A percentile compares a stretch with the other conserved stretches of the same genome.
Conservation (phyloP, 2,329 filamentous ascomycete species). For the Colletotrichum chrysophilum region DNA sequence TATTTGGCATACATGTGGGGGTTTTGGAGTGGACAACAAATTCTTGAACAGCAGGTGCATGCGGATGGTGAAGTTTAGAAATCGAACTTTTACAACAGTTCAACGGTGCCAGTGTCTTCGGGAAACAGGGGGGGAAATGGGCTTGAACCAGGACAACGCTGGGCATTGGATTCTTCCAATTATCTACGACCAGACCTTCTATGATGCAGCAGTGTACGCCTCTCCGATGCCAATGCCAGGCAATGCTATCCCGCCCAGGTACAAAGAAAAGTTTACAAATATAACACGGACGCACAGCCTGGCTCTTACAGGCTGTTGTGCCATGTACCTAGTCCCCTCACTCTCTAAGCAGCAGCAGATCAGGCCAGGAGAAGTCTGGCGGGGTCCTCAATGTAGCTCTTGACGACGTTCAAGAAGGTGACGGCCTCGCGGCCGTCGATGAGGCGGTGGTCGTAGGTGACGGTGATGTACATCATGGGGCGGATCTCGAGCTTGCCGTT, state of each 20-base stretch:
- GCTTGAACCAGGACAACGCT: not conserved
- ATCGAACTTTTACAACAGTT: not conserved
- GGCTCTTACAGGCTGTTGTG: not conserved
- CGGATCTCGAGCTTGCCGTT: conserved; percentile 55
- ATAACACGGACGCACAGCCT: not conserved
- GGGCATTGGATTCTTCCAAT: not conserved
- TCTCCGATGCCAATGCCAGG: conserved; percentile 3
- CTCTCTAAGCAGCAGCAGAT: conserved; percentile 20
- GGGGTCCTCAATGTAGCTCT: conserved; percentile 40
- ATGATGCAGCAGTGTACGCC: not conserved
- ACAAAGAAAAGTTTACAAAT: not conserved
- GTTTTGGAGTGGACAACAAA: not conserved
- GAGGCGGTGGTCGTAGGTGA: conserved; percentile 58
- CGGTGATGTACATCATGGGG: conserved; percentile 54
- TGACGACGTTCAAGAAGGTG: conserved; percentile 52
- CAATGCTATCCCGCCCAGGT: conserved; percentile 1
- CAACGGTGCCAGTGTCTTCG: not conserved
- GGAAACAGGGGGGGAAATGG: too few relatives aligned
- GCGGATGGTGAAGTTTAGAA: not conserved
- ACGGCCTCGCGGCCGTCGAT: conserved; percentile 66
- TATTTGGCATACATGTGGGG: not conserved
- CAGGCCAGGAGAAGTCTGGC: conserved; percentile 56
- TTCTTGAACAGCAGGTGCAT: not conserved
- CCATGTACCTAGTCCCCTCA: not conserved
- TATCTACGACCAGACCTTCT: not conserved